Conservation (phyloP, 441 rosid genomes). For the Brassica balearica region DNA sequence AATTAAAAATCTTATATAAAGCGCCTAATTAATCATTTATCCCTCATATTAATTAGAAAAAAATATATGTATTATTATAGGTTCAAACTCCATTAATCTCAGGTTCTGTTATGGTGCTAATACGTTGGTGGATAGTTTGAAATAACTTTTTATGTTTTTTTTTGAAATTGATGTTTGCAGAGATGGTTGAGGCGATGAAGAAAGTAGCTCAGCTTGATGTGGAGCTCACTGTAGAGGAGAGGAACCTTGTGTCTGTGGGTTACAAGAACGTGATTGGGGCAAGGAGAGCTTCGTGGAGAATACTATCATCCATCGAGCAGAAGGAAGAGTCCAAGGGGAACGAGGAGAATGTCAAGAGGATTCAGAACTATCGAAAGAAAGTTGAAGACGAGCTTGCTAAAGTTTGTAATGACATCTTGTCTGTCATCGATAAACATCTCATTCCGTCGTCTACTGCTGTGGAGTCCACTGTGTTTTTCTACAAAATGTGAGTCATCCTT, state of each 20-base stretch:
- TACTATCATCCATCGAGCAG: conserved; percentile 64
- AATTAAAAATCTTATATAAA: too few species aligned
- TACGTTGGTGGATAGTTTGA: conserved; percentile 6
- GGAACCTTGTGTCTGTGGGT: conserved; percentile 63
- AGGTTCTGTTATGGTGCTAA: not conserved
- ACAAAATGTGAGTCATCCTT: conserved; percentile 54
- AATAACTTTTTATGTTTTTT: conserved; percentile 30
- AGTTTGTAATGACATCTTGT: conserved; percentile 63
- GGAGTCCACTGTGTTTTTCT: conserved; percentile 65
- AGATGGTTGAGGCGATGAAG: conserved; percentile 83
- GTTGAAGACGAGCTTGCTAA: conserved; percentile 60
- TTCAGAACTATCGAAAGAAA: conserved; percentile 59
- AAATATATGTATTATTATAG: not conserved
- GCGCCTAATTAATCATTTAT: too few species aligned
- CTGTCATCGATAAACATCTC: conserved; percentile 66
- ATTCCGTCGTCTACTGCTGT: conserved; percentile 61
- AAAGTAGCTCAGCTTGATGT: conserved; percentile 71
- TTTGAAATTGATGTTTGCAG: conserved; percentile 40
- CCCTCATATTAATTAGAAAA: too few species aligned
- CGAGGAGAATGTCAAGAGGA: conserved; percentile 60
- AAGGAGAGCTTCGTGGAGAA: conserved; percentile 75
- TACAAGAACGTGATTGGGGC: conserved; percentile 77
- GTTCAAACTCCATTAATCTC: not conserved
- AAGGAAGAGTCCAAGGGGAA: conserved; percentile 67
- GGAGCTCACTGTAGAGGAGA: conserved; percentile 71